Conservation (phyloP, 495 filamentous ascomycete genomes). For the Lineolata rhizophorae region DNA sequence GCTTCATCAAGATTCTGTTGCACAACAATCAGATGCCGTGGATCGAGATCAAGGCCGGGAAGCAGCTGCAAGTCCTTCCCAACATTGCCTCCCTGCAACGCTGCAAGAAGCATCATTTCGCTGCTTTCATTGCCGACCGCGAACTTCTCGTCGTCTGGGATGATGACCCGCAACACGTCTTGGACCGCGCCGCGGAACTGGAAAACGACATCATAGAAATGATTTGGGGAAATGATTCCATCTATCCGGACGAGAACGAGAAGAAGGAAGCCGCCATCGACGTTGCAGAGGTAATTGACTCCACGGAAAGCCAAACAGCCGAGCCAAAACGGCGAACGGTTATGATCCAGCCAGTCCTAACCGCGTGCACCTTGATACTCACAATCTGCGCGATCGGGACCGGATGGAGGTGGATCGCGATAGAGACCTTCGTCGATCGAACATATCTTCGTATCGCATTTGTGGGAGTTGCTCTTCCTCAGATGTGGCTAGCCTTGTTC, state of each 20-base stretch:
- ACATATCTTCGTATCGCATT: slow-evolving; percentile 27
- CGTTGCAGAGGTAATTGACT: slow-evolving; percentile 14
- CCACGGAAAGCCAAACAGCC: neutral
- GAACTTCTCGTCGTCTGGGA: slow-evolving; percentile 42
- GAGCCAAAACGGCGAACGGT: slow-evolving; percentile 21
- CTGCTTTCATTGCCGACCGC: slow-evolving; percentile 39
- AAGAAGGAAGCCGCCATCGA: too few relatives aligned
- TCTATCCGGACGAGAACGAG: slow-evolving; percentile 9
- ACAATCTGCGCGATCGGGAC: slow-evolving; percentile 29
- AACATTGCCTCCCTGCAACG: slow-evolving; percentile 28
- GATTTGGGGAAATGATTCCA: slow-evolving; percentile 14
- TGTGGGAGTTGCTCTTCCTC: slow-evolving; percentile 22
- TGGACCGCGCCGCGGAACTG: slow-evolving; percentile 26
- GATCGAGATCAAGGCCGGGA: slow-evolving; percentile 32
- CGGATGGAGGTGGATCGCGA: slow-evolving; percentile 30
- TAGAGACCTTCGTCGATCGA: slow-evolving; percentile 28
- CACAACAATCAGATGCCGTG: slow-evolving; percentile 22
- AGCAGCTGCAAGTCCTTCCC: slow-evolving; percentile 36
- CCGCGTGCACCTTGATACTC: slow-evolving; percentile 26
- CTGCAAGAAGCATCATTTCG: slow-evolving; percentile 43
- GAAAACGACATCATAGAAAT: slow-evolving; percentile 28
- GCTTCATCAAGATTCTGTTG: slow-evolving; percentile 32
- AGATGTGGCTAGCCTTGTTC: slow-evolving; percentile 36
- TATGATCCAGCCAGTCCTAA: slow-evolving; percentile 29
- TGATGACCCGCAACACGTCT: slow-evolving; percentile 32